Conservation (phyloP, 2,329 filamentous ascomycete genomes). For the Aureobasidium pullulans region DNA sequence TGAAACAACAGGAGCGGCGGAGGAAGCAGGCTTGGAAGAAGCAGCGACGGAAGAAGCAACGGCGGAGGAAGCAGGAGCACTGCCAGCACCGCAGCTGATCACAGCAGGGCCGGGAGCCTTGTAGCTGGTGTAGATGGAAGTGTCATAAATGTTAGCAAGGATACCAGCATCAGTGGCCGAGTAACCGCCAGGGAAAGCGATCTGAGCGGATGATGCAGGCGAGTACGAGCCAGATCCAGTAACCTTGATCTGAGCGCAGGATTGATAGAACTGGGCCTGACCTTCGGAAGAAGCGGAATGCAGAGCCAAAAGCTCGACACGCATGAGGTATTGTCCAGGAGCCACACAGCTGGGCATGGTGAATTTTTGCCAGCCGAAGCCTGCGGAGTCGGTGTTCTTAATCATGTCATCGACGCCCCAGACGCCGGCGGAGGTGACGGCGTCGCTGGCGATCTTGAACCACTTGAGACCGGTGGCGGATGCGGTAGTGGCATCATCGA, state of each 20-base stretch:
- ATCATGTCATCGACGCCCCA: slow-evolving; percentile 41
- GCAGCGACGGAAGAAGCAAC: background rate
- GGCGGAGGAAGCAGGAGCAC: slow-evolving; percentile 1
- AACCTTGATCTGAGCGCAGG: slow-evolving; percentile 24
- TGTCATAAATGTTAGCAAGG: slow-evolving; percentile 18
- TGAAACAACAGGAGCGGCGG: slow-evolving; percentile 17
- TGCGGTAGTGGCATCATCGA: slow-evolving; percentile 41
- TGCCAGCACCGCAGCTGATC: slow-evolving; percentile 21
- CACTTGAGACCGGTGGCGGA: slow-evolving; percentile 35
- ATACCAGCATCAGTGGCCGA: slow-evolving; percentile 17
- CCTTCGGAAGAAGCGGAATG: slow-evolving; percentile 43
- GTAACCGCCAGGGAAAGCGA: slow-evolving; percentile 18
- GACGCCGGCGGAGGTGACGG: slow-evolving; percentile 40
- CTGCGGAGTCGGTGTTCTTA: slow-evolving; percentile 17
- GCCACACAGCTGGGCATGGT: slow-evolving; percentile 45
- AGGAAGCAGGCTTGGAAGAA: slow-evolving; percentile 12
- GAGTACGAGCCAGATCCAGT: slow-evolving; percentile 12
- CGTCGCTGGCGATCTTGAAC: slow-evolving; percentile 49
- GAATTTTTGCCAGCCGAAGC: slow-evolving; percentile 30
- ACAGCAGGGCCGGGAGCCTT: slow-evolving; percentile 37
- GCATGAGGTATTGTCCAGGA: slow-evolving; percentile 48
- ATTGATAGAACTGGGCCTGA: slow-evolving; percentile 36
- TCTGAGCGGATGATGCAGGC: background rate
- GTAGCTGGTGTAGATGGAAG: slow-evolving; percentile 27
- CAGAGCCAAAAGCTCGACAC: slow-evolving; percentile 48